Percentiles rank a stretch among this genome's conserved stretches.
phyloP scores from a whole-genome alignment of 495 filamentous ascomycete species.

The Neurospora terricola region DNA sequence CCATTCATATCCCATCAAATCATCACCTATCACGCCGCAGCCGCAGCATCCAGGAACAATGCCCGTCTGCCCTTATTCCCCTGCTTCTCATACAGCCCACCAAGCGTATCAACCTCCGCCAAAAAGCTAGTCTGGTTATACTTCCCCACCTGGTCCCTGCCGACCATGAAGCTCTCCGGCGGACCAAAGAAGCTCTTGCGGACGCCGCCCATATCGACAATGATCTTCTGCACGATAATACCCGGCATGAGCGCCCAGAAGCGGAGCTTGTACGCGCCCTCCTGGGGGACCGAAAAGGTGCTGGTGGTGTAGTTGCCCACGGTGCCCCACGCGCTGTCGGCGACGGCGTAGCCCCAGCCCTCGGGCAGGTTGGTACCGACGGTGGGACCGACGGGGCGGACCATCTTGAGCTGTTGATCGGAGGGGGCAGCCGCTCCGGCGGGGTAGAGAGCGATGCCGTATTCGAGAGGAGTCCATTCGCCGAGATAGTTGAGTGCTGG shows the following conservation, averaged over 20 bases:
- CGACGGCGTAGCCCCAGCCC: constrained; percentile 48
- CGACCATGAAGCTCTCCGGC: constrained; percentile 52
- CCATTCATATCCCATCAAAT: not conserved
- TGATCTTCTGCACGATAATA: constrained; percentile 59
- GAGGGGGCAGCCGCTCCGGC: constrained; percentile 17
- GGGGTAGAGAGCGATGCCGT: constrained; percentile 44
- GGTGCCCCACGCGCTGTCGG: constrained; percentile 48
- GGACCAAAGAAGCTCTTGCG: constrained; percentile 56
- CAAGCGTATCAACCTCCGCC: constrained; percentile 16
- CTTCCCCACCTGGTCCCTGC: constrained; percentile 29
- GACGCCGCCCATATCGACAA: constrained; percentile 60
- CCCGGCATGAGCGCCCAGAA: constrained; percentile 55
- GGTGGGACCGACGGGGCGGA: constrained; percentile 42
- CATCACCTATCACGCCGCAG: not conserved
- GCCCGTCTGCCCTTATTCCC: not conserved
- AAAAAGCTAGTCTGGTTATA: constrained; percentile 34
- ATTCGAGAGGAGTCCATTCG: constrained; percentile 47
- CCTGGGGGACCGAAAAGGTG: constrained; percentile 32
- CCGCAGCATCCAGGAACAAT: not conserved
- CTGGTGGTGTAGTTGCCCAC: constrained; percentile 42
- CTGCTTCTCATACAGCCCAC: constrained; percentile 1
- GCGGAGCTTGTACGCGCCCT: constrained; percentile 48
- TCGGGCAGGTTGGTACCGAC: constrained; percentile 39
- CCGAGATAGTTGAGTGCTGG: constrained; percentile 52
- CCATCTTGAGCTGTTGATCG: constrained; percentile 33